A percentile compares a stretch with the other conserved stretches of the same genome.
These are phyloP conservation scores for Neurospora cerealis DNA, from an alignment of 495 filamentous ascomycete species.

Conservation along the genomic window DNA sequence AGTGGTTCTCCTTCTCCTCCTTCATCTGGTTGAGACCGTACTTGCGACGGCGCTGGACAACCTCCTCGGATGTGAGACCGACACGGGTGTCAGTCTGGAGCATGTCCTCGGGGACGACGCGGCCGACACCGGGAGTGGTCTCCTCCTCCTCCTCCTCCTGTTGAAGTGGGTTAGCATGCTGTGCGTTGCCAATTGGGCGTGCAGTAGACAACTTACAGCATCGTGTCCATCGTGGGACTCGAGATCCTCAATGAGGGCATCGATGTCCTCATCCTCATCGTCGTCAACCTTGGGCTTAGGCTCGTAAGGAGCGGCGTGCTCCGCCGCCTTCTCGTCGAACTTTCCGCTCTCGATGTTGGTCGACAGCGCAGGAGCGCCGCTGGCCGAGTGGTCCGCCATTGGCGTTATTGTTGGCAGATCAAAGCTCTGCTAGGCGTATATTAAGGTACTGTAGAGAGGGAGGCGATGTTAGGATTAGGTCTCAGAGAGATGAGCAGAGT, in stretches of 20 bases:
- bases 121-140: slow-evolving; percentile 37
- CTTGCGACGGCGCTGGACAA: slow-evolving; percentile 57
- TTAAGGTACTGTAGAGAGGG: background rate
- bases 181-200: background rate
- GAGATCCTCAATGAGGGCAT: slow-evolving; percentile 73
- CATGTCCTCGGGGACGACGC: slow-evolving; percentile 52
- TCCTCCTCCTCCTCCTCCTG: slow-evolving; percentile 48
- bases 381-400: slow-evolving; percentile 39
- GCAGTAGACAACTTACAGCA: slow-evolving; percentile 17
- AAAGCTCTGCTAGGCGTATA: slow-evolving; percentile 24
- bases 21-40: slow-evolving; percentile 84
- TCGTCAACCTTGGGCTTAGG: slow-evolving; percentile 30
- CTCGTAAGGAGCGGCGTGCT: slow-evolving; percentile 15
- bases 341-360: slow-evolving; percentile 45
- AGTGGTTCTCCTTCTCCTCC: slow-evolving; percentile 75
- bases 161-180: slow-evolving; percentile 9
- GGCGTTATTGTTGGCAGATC: slow-evolving; percentile 21
- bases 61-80: slow-evolving; percentile 67
- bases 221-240: slow-evolving; percentile 62
- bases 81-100: slow-evolving; percentile 54
- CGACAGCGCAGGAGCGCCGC: slow-evolving; percentile 39
- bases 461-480: background rate
- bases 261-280: slow-evolving; percentile 64
- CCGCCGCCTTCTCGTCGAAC: slow-evolving; percentile 46
- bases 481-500: background rate